A percentile compares a stretch with the other conserved stretches of the same genome.
Conservation (phyloP, 495 filamentous ascomycete species). For the Talaromyces ruber region DNA sequence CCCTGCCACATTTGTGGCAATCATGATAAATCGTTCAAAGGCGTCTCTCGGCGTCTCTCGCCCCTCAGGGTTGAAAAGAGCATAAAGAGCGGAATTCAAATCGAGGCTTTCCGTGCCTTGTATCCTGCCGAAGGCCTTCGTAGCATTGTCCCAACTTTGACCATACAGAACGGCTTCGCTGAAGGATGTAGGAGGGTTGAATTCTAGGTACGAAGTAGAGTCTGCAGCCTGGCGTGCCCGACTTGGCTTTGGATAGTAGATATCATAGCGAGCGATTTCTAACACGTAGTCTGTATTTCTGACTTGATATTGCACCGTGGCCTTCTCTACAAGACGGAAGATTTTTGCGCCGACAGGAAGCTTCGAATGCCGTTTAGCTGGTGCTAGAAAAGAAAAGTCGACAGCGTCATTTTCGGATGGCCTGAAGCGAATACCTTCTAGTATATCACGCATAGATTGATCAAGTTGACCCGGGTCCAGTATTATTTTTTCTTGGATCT, state of each 20-base stretch:
- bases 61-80: slow-evolving; percentile 34
- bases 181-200: slow-evolving; percentile 13
- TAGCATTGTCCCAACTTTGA: slow-evolving; percentile 39
- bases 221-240: neutral
- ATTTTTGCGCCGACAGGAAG: slow-evolving; percentile 17
- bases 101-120: slow-evolving; percentile 14
- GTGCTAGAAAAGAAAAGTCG: slow-evolving; percentile 10
- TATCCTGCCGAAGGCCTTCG: slow-evolving; percentile 24
- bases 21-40: slow-evolving; percentile 24
- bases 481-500: slow-evolving; percentile 27
- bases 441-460: slow-evolving; percentile 17
- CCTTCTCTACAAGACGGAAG: slow-evolving; percentile 36
- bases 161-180: slow-evolving; percentile 44
- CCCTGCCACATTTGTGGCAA: slow-evolving; percentile 21
- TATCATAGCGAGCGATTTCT: slow-evolving; percentile 48
- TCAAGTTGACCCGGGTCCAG: slow-evolving; percentile 17
- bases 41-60: slow-evolving; percentile 9
- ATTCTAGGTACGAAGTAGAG: slow-evolving; percentile 4
- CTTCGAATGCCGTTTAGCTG: slow-evolving; percentile 15
- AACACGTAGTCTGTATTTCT: slow-evolving; percentile 42
- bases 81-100: slow-evolving; percentile 32
- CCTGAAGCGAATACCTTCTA: slow-evolving; percentile 16
- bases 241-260: slow-evolving; percentile 21
- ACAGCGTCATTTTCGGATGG: slow-evolving; percentile 3
- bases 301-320: slow-evolving; percentile 38